These are phyloP conservation scores for Lentinus tigrinus DNA, from an alignment of 768 basidiomycete genomes.

Conservation along the genomic window DNA sequence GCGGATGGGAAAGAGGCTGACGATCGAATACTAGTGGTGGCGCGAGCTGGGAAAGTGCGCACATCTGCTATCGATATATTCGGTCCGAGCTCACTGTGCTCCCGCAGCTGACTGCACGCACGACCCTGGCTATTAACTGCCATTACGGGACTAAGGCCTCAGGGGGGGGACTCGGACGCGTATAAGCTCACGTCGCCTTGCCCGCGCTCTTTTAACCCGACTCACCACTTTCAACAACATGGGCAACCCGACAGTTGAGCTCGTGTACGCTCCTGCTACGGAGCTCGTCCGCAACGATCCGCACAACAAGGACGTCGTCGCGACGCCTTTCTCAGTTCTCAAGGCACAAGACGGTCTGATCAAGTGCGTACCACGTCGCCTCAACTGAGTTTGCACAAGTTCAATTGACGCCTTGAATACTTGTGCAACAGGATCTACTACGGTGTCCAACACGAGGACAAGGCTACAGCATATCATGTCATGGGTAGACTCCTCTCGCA, in stretches of 20 bases:
- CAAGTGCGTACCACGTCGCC: not conserved
- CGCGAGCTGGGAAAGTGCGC: too few species aligned
- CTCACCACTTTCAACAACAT: not conserved
- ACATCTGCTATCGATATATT: too few species aligned
- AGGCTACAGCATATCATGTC: slow-evolving; percentile 11
- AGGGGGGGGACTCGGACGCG: too few species aligned
- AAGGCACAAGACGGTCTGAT: slow-evolving; percentile 8
- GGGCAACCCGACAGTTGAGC: slow-evolving; percentile 16
- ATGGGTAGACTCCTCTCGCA: slow-evolving; percentile 3
- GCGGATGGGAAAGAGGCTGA: too few species aligned
- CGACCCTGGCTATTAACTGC: too few species aligned
- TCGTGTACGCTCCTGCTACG: slow-evolving; percentile 10
- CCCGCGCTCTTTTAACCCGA: too few species aligned
- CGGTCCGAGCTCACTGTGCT: too few species aligned
- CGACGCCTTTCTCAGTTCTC: slow-evolving; percentile 15
- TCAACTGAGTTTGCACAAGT: too few species aligned
- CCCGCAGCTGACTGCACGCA: too few species aligned
- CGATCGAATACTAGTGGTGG: too few species aligned
- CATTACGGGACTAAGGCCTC: too few species aligned
- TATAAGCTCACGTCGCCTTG: not conserved
- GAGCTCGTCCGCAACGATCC: slow-evolving; percentile 16
- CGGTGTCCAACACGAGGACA: slow-evolving; percentile 15
- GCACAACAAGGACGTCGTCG: slow-evolving; percentile 10
- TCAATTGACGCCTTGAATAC: too few species aligned
- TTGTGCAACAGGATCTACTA: not conserved